Base-by-base conservation (phyloP, 768 basidiomycete species). In the Nidularia pulvinata region DNA sequence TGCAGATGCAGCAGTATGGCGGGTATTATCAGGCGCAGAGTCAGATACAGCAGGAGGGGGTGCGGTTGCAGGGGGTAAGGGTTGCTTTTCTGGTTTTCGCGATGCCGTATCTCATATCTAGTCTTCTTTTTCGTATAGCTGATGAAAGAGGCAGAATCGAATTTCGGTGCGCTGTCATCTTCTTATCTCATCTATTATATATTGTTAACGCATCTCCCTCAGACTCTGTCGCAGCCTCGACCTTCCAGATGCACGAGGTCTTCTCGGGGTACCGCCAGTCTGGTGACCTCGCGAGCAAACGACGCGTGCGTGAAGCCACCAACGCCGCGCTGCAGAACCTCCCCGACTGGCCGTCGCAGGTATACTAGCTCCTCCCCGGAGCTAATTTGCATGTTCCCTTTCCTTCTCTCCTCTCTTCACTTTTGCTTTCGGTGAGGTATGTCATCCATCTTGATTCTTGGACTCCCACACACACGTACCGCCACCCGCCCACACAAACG, bases 181-280 rank as follows among this genome's bases (percentile, higher is more conserved):
- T 35, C 30, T 22, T 19, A 46, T 55, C 33, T 13, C 13, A 36
- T n/a, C 37, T 52, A 19, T 51, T 35, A n/a, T 10, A 34, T 19
- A 33, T 22, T 25, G 39, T 43, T 44, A 19, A 25, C 46, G 51
- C n/a, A 44, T 1, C 16, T 25, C 22, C 47, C 46, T 47, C 57
- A 88, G 87, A 86, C 59, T 81, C 83, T 3, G 77, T 89, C 16
- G 79, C 81, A 6, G 91, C 90, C 1, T 86, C 84, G 0, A 73
- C 81, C 1, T 86, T 89, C 67, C 91, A 93, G 69, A 82, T 93
- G 72, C 78, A 82, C 58, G 91, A 93, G 62, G 88, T 89, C 16
- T 84, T 81, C 58, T 59, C 74, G 16, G 85, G 85, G 6, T 93
- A 93, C 61, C 81, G 89, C 32, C 88, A 89, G 46, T 91, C 91